Evolutionary conservation across 768 basidiomycete genomes (phyloP).

Genomic region (Pisolithus tinctorius): DNA sequence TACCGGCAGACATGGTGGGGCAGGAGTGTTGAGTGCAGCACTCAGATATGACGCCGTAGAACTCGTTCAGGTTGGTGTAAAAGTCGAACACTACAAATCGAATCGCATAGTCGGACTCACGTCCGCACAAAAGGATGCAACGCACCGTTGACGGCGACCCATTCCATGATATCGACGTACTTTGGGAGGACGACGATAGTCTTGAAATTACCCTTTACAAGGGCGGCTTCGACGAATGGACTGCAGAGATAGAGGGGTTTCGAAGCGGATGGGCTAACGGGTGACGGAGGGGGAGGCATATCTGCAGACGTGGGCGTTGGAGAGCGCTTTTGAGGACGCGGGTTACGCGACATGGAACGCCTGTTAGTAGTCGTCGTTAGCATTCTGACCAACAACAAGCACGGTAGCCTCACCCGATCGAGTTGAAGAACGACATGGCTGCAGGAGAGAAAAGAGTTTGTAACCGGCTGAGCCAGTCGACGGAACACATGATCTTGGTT

Average conservation of each 20-base stretch:
- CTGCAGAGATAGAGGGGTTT: constrained; percentile 88
- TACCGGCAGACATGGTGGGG: constrained; percentile 87
- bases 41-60: constrained; percentile 91
- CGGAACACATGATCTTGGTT: neutral
- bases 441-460: neutral
- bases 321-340: constrained; percentile 64
- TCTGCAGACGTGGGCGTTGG: constrained; percentile 68
- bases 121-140: constrained; percentile 11
- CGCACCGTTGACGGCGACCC: constrained; percentile 93
- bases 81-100: constrained; percentile 79
- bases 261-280: constrained; percentile 14
- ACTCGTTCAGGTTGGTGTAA: constrained; percentile 94
- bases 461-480: neutral
- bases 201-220: constrained; percentile 98
- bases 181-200: constrained; percentile 96
- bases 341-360: constrained; percentile 69
- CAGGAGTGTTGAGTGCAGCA: constrained; percentile 87
- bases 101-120: too few relatives aligned
- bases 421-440: constrained; percentile 78
- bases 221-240: constrained; percentile 90
- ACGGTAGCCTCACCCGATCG: constrained; percentile 54
- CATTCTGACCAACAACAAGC: constrained; percentile 3
- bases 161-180: constrained; percentile 93
- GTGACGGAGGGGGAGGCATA: constrained; percentile 37
- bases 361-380: constrained; percentile 27